Conservation (phyloP, 106 monocot species). For the Dendrobium chrysotoxum region DNA sequence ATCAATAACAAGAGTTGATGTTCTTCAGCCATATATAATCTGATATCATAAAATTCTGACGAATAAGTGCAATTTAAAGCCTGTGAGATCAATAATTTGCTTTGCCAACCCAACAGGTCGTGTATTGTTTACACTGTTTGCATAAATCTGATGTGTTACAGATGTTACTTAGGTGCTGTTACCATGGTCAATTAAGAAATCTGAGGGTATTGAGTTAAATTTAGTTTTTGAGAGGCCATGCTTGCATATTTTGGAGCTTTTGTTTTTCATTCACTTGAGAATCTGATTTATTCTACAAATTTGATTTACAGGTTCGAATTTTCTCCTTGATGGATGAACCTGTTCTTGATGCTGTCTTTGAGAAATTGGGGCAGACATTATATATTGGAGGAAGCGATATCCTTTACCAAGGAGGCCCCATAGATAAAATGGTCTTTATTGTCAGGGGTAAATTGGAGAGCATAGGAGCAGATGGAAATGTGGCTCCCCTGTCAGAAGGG, state of each 20-base stretch:
- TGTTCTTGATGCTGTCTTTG: slow-evolving; percentile 64
- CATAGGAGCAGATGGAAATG: slow-evolving; percentile 56
- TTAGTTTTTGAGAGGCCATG: background rate
- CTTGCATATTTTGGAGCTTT: background rate
- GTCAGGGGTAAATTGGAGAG: slow-evolving; percentile 78
- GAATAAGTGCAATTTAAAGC: background rate
- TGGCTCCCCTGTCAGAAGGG: slow-evolving; percentile 57
- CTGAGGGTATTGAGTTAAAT: background rate
- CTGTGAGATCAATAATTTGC: background rate
- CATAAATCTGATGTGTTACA: background rate
- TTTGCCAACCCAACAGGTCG: background rate
- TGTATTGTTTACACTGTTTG: background rate
- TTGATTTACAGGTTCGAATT: slow-evolving; percentile 53
- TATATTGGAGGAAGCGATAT: slow-evolving; percentile 69
- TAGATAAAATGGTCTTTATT: slow-evolving; percentile 92
- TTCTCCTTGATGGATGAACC: slow-evolving; percentile 77
- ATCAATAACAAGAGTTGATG: background rate
- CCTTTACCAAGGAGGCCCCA: slow-evolving; percentile 45
- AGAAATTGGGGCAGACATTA: slow-evolving; percentile 62
- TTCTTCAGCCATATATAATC: background rate
- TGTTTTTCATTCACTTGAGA: background rate
- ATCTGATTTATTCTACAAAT: background rate
- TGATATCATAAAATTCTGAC: background rate
- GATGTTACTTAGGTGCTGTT: background rate
- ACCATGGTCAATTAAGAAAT: background rate